Evolutionary conservation across 2,329 filamentous ascomycete genomes (phyloP).

Genomic region (Nothophaeocryptopus gaeumannii): DNA sequence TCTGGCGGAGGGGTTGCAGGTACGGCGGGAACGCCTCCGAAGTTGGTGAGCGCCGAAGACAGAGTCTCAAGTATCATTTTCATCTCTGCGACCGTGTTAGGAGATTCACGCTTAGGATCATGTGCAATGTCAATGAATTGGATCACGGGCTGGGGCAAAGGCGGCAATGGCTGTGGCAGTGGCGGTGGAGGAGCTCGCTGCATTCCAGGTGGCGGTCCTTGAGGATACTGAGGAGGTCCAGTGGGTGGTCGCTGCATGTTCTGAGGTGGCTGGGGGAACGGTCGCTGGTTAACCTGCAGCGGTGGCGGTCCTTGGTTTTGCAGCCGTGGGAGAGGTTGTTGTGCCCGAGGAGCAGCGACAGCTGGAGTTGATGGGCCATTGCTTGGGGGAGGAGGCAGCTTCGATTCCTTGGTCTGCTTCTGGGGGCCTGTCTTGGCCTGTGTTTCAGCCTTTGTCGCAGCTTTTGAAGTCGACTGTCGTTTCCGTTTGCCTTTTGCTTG

Average conservation of each 20-base stretch:
- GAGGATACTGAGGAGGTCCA: conserved; percentile 9
- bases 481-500: conserved; percentile 11
- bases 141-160: conserved; percentile 21
- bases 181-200: conserved; percentile 10
- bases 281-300: not conserved
- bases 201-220: conserved; percentile 6
- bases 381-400: not conserved
- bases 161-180: conserved; percentile 6
- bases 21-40: conserved; percentile 27
- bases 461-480: conserved; percentile 5
- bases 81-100: conserved; percentile 27
- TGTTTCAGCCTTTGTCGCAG: conserved; percentile 48
- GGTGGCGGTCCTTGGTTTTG: conserved; percentile 1
- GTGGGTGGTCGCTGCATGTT: not conserved
- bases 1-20: conserved; percentile 16
- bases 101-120: conserved; percentile 16
- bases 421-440: conserved; percentile 3
- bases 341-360: no score
- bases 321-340: not conserved
- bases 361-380: no score
- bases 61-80: conserved; percentile 27
- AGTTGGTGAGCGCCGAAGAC: conserved; percentile 27
- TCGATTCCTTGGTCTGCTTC: conserved; percentile 1
- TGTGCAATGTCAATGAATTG: conserved; percentile 21
- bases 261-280: conserved; percentile 1